Percentiles rank a stretch among this genome's conserved stretches.
Conservation (phyloP, 2,329 filamentous ascomycete genomes). For the Penicillium sp. region DNA sequence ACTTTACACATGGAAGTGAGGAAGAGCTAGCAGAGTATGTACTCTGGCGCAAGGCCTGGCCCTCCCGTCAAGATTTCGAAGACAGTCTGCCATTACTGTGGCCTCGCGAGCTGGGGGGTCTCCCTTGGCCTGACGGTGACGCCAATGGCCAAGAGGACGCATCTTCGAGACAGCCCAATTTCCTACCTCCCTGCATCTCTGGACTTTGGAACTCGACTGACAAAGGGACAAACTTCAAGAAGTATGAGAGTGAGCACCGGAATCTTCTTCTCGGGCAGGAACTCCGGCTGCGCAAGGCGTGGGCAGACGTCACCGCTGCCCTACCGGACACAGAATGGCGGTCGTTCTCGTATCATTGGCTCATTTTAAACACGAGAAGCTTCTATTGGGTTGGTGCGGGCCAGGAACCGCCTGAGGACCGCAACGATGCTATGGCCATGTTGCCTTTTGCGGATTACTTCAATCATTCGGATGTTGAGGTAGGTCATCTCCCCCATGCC, state of each 20-base stretch:
- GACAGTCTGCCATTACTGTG: slow-evolving; percentile 61
- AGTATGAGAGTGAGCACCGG: slow-evolving; percentile 39
- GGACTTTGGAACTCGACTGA: slow-evolving; percentile 37
- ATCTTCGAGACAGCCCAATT: slow-evolving; percentile 5
- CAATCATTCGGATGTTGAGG: slow-evolving; percentile 48
- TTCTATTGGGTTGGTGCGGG: slow-evolving; percentile 59
- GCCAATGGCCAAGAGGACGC: neutral
- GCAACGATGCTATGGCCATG: slow-evolving; percentile 50
- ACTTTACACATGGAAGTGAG: slow-evolving; percentile 57
- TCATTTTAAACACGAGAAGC: slow-evolving; percentile 62
- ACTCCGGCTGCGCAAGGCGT: slow-evolving; percentile 55
- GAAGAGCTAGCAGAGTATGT: slow-evolving; percentile 52
- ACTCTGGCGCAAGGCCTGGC: slow-evolving; percentile 69
- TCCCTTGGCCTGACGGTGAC: slow-evolving; percentile 35
- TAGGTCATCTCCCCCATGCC: slow-evolving; percentile 23
- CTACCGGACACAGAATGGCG: slow-evolving; percentile 48
- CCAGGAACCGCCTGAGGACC: slow-evolving; percentile 38
- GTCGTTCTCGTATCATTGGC: slow-evolving; percentile 59
- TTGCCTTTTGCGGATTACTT: slow-evolving; percentile 52
- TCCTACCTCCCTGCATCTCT: slow-evolving; percentile 43
- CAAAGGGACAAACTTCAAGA: slow-evolving; percentile 24
- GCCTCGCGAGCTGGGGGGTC: slow-evolving; percentile 44
- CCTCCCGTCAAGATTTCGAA: slow-evolving; percentile 62
- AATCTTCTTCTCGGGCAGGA: slow-evolving; percentile 54
- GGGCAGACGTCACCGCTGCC: slow-evolving; percentile 45